A percentile compares a stretch with the other conserved stretches of the same genome.
Evolutionary conservation across 495 filamentous ascomycete species (phyloP).

Genomic region (Aspergillus haitiensis): DNA sequence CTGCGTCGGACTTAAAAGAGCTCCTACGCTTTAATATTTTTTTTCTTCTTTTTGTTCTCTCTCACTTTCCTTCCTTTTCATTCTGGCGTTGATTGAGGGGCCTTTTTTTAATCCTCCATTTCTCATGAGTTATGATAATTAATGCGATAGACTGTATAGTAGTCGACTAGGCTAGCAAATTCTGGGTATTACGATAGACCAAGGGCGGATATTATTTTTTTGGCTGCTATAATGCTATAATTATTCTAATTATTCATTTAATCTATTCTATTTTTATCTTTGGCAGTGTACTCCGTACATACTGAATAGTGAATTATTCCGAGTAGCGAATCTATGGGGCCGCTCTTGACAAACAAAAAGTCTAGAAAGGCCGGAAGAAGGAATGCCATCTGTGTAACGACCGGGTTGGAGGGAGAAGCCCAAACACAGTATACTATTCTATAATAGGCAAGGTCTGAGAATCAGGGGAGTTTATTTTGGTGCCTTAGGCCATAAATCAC

Average conservation of each 20-base stretch:
- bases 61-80: not conserved
- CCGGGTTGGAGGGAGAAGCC: not conserved
- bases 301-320: too few relatives aligned
- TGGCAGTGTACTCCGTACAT: too few relatives aligned
- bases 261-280: too few relatives aligned
- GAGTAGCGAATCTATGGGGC: too few relatives aligned
- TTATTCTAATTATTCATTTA: too few relatives aligned
- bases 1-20: slow-evolving; percentile 55
- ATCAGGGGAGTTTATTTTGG: not conserved
- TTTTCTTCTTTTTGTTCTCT: slow-evolving; percentile 17
- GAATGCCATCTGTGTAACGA: too few relatives aligned
- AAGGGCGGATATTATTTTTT: too few relatives aligned
- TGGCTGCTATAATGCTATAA: too few relatives aligned
- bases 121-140: slow-evolving; percentile 25
- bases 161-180: slow-evolving; percentile 2
- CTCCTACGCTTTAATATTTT: slow-evolving; percentile 42
- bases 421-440: not conserved
- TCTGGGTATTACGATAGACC: not conserved
- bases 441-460: not conserved
- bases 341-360: too few relatives aligned
- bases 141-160: slow-evolving; percentile 27
- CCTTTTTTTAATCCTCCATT: not conserved
- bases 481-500: slow-evolving; percentile 26
- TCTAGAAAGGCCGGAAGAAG: too few relatives aligned
- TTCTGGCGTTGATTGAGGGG: slow-evolving; percentile 11